Evolutionary conservation across 495 filamentous ascomycete genomes (phyloP), one percentile per base, ranked within the genome.

Genomic region (Extremus antarcticus): DNA sequence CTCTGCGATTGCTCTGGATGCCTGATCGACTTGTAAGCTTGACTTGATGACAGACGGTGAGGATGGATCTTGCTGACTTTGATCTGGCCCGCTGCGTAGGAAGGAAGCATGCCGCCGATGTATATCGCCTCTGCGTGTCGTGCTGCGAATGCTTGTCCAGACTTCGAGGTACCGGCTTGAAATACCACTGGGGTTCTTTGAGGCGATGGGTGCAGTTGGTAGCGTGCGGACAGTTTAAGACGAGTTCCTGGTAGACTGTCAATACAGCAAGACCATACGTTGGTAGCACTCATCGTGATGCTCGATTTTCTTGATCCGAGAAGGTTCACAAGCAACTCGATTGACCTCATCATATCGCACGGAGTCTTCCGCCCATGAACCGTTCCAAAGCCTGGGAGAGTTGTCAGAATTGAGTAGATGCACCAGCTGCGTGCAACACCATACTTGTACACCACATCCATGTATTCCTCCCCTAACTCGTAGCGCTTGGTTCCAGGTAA

Each of bases 361-460:
- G 35, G 82, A 81, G 56, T 85, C 82, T 52, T 78, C 74, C 3
- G 79, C 72, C 80, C 80, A 85, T 15, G 80, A 84, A 15, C 79
- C 80, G 59, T 85, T 78, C 68, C 79, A 77, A 1, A 86, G 75
- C 62, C n/a, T n/a, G n/a, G n/a, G n/a, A n/a, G n/a, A n/a, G n/a
- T n/a, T n/a, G n/a, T n/a, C n/a, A n/a, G n/a, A n/a, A n/a, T n/a
- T n/a, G n/a, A n/a, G n/a, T n/a, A n/a, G n/a, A n/a, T n/a, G n/a
- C n/a, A n/a, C n/a, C n/a, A n/a, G n/a, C n/a, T n/a, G n/a, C n/a
- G n/a, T n/a, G n/a, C n/a, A n/a, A n/a, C n/a, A n/a, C n/a, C n/a
- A n/a, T n/a, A n/a, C n/a, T 85, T 85, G 70, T 85, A 85, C 48
- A 81, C 70, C 1, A 84, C 78, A 38, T 76, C 72, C 59, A 85